These are phyloP conservation scores for Allium cepa DNA, from an alignment of 106 monocot species.

Conservation along the genomic window DNA sequence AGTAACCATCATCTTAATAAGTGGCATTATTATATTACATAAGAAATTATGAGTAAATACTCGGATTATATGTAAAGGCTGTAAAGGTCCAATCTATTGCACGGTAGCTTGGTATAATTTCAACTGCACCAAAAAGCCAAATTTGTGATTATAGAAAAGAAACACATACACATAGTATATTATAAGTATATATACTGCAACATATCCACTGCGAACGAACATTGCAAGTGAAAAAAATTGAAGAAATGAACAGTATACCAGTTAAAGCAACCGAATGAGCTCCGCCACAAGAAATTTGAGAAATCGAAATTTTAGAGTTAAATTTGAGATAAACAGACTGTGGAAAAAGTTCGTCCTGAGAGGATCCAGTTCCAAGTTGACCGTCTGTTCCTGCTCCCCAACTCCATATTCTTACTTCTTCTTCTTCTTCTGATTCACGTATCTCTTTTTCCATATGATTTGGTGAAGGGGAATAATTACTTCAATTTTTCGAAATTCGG, in stretches of 20 bases:
- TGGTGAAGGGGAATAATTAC: too few species aligned
- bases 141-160: too few species aligned
- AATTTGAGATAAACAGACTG: conserved; percentile 10
- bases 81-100: too few species aligned
- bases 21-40: too few species aligned
- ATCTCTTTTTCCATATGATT: not conserved
- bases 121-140: too few species aligned
- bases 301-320: conserved; percentile 22
- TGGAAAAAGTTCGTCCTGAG: conserved; percentile 41
- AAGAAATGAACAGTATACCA: conserved; percentile 10
- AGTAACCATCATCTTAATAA: too few species aligned
- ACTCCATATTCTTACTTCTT: conserved; percentile 32
- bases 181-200: too few species aligned
- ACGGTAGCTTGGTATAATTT: too few species aligned
- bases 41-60: too few species aligned
- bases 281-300: conserved; percentile 67
- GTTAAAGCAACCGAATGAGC: conserved; percentile 73
- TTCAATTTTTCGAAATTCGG: too few species aligned
- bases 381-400: conserved; percentile 93
- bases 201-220: not conserved
- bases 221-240: not conserved
- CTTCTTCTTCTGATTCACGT: not conserved
- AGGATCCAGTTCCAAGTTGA: conserved; percentile 51
- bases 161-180: too few species aligned
- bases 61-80: too few species aligned